Conservation (phyloP, 371 early-diverging fungal species). For the Mortierella sp. region DNA sequence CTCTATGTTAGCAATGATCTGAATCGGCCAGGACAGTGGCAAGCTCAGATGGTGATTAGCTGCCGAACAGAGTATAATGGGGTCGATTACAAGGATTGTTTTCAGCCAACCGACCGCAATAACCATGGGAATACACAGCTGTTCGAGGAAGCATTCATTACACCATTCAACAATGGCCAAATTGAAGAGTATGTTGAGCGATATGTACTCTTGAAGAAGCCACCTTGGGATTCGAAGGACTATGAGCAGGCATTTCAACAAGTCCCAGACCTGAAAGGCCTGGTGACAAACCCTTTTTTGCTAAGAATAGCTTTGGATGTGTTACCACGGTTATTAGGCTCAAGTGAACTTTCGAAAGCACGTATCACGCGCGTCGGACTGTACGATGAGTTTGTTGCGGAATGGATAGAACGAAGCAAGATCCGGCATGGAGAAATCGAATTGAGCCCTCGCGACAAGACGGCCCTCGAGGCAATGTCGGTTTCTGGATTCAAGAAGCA, state of each 20-base stretch:
- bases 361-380: conserved; percentile 8
- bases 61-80: conserved; percentile 13
- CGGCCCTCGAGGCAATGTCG: not conserved
- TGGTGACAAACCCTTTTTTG: conserved; percentile 22
- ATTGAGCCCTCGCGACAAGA: too few species aligned
- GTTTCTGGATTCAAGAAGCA: not conserved
- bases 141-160: conserved; percentile 11
- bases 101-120: not conserved
- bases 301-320: conserved; percentile 3
- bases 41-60: conserved; percentile 17
- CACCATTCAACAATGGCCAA: conserved; percentile 8
- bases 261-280: conserved; percentile 9
- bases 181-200: conserved; percentile 13
- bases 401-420: conserved; percentile 11
- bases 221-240: not conserved
- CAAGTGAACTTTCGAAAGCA: not conserved
- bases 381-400: conserved; percentile 7
- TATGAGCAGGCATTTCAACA: conserved; percentile 4
- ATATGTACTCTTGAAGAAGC: not conserved
- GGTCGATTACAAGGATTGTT: too few species aligned
- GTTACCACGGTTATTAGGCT: not conserved
- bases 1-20: conserved; percentile 10
- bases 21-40: conserved; percentile 11
- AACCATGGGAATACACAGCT: too few species aligned
- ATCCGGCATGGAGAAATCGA: not conserved